Percentiles rank a stretch among this genome's conserved stretches.
phyloP scores from a whole-genome alignment of 2,329 filamentous ascomycete species.

The Thielaviopsis cerberus region DNA sequence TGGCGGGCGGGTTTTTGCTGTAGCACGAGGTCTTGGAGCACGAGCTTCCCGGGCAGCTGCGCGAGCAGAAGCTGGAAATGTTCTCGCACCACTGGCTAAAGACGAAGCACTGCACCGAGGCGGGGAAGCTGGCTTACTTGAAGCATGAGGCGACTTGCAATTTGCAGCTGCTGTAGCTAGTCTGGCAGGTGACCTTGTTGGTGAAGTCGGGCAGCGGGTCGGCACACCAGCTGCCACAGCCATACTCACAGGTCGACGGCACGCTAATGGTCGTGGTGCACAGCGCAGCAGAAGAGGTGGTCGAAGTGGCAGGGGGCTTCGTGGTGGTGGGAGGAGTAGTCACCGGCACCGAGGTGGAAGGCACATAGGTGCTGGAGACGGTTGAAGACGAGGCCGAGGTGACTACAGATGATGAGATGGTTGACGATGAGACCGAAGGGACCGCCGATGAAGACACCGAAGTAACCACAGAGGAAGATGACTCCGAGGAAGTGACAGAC shows the following conservation, averaged over 20 bases:
- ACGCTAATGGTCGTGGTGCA: slow-evolving; percentile 29
- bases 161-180: slow-evolving; percentile 25
- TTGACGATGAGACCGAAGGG: slow-evolving; percentile 11
- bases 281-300: slow-evolving; percentile 22
- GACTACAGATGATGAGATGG: slow-evolving; percentile 11
- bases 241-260: slow-evolving; percentile 33
- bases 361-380: no score
- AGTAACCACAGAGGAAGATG: slow-evolving; percentile 9
- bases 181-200: slow-evolving; percentile 19
- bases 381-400: no score
- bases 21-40: slow-evolving; percentile 28
- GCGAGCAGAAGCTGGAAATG: slow-evolving; percentile 26
- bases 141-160: slow-evolving; percentile 33
- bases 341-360: no score
- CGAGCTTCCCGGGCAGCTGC: slow-evolving; percentile 19
- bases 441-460: slow-evolving; percentile 12
- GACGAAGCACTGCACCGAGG: slow-evolving; percentile 29
- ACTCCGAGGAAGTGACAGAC: no score
- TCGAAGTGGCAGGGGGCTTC: slow-evolving; percentile 16
- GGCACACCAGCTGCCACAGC: slow-evolving; percentile 35
- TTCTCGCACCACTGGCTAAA: slow-evolving; percentile 32
- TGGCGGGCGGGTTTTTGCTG: slow-evolving; percentile 23
- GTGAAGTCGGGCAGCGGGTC: slow-evolving; percentile 30
- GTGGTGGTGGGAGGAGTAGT: slow-evolving; percentile 14
- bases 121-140: slow-evolving; percentile 31